These are phyloP conservation scores for Leccinum rimulosum DNA, from an alignment of 768 basidiomycete species.

Conservation along the genomic window DNA sequence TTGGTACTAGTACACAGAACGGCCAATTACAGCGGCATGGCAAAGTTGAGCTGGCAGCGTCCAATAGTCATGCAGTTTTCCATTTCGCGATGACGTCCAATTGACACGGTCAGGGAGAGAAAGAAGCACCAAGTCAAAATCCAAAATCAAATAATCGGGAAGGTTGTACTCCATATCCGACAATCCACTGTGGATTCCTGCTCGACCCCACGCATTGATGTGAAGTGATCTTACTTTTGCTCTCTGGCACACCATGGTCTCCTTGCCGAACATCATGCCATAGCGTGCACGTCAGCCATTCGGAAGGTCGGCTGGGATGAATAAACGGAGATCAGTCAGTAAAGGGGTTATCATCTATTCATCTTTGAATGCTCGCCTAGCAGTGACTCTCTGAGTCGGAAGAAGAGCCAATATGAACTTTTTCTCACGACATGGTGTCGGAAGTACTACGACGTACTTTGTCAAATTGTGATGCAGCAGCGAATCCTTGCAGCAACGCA, in stretches of 20 bases:
- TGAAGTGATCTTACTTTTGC: neutral
- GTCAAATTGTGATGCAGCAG: neutral
- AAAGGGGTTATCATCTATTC: neutral
- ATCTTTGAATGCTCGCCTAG: neutral
- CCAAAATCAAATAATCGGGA: neutral
- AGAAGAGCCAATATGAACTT: neutral
- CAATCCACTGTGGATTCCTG: neutral
- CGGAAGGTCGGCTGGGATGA: neutral
- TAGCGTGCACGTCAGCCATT: neutral
- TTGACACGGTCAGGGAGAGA: constrained; percentile 16
- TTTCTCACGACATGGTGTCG: neutral
- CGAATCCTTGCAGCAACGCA: constrained; percentile 5
- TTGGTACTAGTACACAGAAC: neutral
- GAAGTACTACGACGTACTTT: neutral
- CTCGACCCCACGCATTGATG: neutral
- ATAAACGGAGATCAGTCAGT: neutral
- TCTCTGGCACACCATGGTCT: neutral
- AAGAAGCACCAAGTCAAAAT: constrained; percentile 13
- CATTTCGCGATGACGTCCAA: constrained; percentile 9
- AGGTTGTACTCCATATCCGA: neutral
- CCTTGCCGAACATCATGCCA: neutral
- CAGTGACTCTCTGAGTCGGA: neutral
- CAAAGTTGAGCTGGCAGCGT: neutral
- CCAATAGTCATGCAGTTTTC: constrained; percentile 10
- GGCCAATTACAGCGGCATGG: neutral